Evolutionary conservation across 495 filamentous ascomycete species (phyloP), one percentile per base, ranked within the genome.

Genomic region (Trichoderma asperelloides): DNA sequence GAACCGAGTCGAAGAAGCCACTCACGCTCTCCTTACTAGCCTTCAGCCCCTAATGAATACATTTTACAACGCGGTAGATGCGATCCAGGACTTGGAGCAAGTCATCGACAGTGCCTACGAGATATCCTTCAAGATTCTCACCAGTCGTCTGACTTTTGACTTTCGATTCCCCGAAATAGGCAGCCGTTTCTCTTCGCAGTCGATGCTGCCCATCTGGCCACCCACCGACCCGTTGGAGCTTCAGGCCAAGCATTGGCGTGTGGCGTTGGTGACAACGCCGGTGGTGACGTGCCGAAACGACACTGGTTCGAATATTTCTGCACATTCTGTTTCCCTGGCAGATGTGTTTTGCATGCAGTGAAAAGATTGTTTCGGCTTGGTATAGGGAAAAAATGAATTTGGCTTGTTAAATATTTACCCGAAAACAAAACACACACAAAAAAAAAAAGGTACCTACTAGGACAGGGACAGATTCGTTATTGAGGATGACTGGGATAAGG

Each of bases 261-360:
- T 67, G 66, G 55, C 55, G 9, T 57, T 67, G 13, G 57, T 62
- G 39, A 60, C 57, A 7, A 67, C 66, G 3, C 66, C 66, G 8
- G 66, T 67, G 13, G 47, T 67, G 37, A 67, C 66, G 11, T 62
- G 55, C 25, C 66, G 66, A 3, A 67, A 67, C 33, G 66, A 67
- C 6, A 67, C 57, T 2, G 57, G 33, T 9, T 33, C 27, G 6
- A 63, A 62, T 40, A 63, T 67, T 27, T 67, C 66, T 23, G 66
- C 57, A 9, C 57, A 62, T 18, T 67, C 66, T 18, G 66, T 67
- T 2, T 43, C 64, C 18, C 64, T 65, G 64, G 64, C 64, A n/a
- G 64, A 65, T 51, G 64, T 65, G 25, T 45, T 65, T 30, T 65
- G 64, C 64, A 65, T 65, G 64, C 64, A 65, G 23, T 65, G 64